Evolutionary conservation across 129 eudicot species (phyloP), one percentile per base, ranked within the genome.

Genomic region (Arctium minus): DNA sequence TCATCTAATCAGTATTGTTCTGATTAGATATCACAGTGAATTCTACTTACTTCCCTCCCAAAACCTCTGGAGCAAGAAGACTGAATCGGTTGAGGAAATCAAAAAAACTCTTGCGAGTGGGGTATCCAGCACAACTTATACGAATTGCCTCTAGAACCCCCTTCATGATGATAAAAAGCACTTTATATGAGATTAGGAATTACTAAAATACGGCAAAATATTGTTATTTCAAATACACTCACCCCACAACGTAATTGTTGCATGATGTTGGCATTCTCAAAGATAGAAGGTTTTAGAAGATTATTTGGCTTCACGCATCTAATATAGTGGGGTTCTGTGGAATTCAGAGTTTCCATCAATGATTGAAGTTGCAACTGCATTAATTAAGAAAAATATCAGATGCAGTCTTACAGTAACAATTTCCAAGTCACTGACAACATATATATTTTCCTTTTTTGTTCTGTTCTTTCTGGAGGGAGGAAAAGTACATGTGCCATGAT

Each of bases 251-350:
- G 97, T 72, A 96, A 91, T 79, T 96, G 99, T 87, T 93, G 98
- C 95, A 96, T 84, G 84, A 96, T 78, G 82, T 93, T 96, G 85
- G 83, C 90, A 84, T 96, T 96, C 92, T 96, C 99, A 84, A 96
- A 96, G 42, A 96, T 82, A 74, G 92, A 89, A 84, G 99, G 99
- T 86, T 93, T 93, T 78, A 96, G 98, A 67, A 82, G 89, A 90
- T 96, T 96, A 78, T 96, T 96, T 70, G 99, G 99, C 91, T 96
- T 96, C 91, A 96, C 98, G 37, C 99, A 96, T 93, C 99, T 91
- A 84, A 96, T 90, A 81, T 96, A 96, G 83, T 96, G 99, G 38
- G 99, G 99, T 83, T 96, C 92, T 85, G 99, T 96, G 48, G 99
- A 93, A 83, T 90, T 96, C 36, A 96, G 93, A 53, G 99, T 96